Percentiles rank a stretch among this genome's conserved stretches.
Conservation (phyloP, 2,329 filamentous ascomycete species). For the Fusarium sp. region DNA sequence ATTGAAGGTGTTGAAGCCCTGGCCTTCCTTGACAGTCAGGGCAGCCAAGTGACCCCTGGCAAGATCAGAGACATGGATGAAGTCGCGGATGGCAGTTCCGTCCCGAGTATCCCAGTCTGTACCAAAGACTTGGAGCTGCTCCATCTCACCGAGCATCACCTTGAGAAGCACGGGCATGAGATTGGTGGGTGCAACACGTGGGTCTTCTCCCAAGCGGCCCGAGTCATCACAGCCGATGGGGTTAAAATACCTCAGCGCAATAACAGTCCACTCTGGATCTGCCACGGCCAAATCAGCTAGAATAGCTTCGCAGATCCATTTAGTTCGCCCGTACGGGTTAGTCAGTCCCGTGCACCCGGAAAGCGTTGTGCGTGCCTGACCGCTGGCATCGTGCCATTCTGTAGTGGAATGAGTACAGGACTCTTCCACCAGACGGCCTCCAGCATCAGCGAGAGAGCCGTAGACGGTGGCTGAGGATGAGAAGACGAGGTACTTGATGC, state of each 20-base stretch:
- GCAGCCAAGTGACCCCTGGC: slow-evolving; percentile 73
- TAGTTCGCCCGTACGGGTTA: slow-evolving; percentile 69
- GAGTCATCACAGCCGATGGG: slow-evolving; percentile 74
- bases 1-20: slow-evolving; percentile 57
- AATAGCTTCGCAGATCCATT: slow-evolving; percentile 76
- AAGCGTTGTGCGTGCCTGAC: background rate
- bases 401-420: slow-evolving; percentile 56
- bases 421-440: slow-evolving; percentile 35
- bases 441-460: slow-evolving; percentile 64
- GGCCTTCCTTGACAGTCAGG: slow-evolving; percentile 52
- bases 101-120: slow-evolving; percentile 74
- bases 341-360: background rate
- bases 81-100: slow-evolving; percentile 74
- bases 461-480: slow-evolving; percentile 77
- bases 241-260: slow-evolving; percentile 75
- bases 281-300: slow-evolving; percentile 70
- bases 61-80: slow-evolving; percentile 75
- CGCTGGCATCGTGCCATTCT: slow-evolving; percentile 53
- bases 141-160: slow-evolving; percentile 65
- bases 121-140: slow-evolving; percentile 61
- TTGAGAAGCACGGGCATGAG: slow-evolving; percentile 44
- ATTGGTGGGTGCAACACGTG: slow-evolving; percentile 45
- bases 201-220: slow-evolving; percentile 73
- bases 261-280: slow-evolving; percentile 71
- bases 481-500: slow-evolving; percentile 75